These are phyloP conservation scores for Leptographium radiaticola DNA, from an alignment of 2,329 filamentous ascomycete genomes.

Conservation along the genomic window DNA sequence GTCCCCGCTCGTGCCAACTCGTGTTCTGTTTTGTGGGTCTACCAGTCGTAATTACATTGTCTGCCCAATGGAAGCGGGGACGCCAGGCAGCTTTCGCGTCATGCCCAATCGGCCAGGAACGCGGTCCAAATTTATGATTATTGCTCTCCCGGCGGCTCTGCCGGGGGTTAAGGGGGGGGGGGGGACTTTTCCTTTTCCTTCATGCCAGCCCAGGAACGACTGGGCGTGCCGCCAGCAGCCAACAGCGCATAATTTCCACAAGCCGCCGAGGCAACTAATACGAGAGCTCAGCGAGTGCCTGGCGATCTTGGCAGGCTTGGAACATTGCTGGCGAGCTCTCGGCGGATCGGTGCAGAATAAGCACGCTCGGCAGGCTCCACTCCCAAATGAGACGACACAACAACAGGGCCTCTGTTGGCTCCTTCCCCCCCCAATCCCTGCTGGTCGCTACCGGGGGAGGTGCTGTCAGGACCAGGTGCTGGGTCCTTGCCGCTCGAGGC, in stretches of 20 bases:
- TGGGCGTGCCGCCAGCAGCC: no score
- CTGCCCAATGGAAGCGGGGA: background rate
- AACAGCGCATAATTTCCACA: no score
- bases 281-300: no score
- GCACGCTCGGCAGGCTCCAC: background rate
- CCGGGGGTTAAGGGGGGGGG: no score
- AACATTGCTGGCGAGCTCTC: no score
- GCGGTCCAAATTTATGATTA: background rate
- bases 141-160: background rate
- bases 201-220: no score
- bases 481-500: background rate
- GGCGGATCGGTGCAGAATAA: background rate
- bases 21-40: conserved; percentile 3
- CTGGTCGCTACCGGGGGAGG: background rate
- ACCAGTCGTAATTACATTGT: background rate
- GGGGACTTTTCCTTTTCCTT: no score
- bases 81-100: background rate
- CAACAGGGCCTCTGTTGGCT: background rate
- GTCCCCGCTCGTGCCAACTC: background rate
- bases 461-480: background rate
- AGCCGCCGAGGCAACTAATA: no score
- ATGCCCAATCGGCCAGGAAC: background rate
- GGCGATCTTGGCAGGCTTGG: no score
- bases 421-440: background rate
- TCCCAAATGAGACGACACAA: no score